A percentile compares a stretch with the other conserved stretches of the same genome.
Conservation (phyloP, 805 yeast species). For the Clavispora asparagi region DNA sequence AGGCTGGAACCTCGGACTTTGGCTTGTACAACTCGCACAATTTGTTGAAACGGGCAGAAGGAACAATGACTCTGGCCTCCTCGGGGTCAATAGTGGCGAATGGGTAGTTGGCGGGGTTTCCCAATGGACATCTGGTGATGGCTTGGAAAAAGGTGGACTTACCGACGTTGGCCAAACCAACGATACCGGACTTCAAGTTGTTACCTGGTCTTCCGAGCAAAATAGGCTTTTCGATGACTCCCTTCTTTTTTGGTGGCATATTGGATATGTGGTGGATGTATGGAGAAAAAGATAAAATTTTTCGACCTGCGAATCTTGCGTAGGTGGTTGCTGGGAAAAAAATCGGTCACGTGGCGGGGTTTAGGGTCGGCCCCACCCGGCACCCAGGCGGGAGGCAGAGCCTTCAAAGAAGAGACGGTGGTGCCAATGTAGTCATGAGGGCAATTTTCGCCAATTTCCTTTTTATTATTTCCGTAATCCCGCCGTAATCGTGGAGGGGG, state of each 20-base stretch:
- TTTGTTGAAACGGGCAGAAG: constrained; percentile 16
- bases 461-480: too few species aligned
- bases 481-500: too few species aligned
- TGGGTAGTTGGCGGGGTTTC: constrained; percentile 47
- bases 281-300: constrained; percentile 8
- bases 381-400: too few species aligned
- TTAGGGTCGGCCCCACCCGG: not conserved
- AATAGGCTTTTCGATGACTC: constrained; percentile 60
- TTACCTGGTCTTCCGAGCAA: constrained; percentile 47
- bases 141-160: constrained; percentile 20
- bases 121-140: constrained; percentile 19
- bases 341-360: not conserved
- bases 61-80: constrained; percentile 36
- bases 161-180: constrained; percentile 28
- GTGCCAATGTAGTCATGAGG: too few species aligned
- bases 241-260: constrained; percentile 77
- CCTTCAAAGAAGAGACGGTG: too few species aligned
- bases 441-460: not conserved
- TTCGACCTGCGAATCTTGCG: constrained; percentile 8
- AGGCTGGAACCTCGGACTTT: constrained; percentile 29
- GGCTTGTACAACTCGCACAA: constrained; percentile 43
- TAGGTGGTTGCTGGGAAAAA: not conserved
- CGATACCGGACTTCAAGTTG: constrained; percentile 39
- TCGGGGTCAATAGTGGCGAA: constrained; percentile 76
- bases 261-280: constrained; percentile 1